These are phyloP conservation scores for Candida vartiovaarae DNA, from an alignment of 805 yeast species.

Conservation along the genomic window DNA sequence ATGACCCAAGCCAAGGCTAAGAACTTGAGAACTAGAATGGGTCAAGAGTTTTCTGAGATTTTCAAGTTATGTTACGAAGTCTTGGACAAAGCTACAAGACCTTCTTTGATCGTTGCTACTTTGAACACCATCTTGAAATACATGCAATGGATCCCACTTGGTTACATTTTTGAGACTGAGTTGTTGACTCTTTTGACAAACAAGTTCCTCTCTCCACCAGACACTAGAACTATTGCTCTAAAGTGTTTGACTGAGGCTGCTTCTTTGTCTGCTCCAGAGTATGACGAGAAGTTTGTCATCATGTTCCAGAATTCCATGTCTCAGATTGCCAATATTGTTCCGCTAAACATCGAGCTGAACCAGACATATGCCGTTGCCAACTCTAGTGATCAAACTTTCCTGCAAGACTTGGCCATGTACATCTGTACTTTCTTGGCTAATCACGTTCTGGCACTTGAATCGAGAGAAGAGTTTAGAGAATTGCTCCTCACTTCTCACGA, in stretches of 20 bases:
- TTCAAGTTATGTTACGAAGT: slow-evolving; percentile 92
- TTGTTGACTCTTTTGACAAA: slow-evolving; percentile 63
- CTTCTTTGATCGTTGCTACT: slow-evolving; percentile 79
- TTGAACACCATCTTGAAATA: slow-evolving; percentile 76
- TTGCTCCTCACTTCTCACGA: slow-evolving; percentile 66
- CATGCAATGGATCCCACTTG: slow-evolving; percentile 90
- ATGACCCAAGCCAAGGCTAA: slow-evolving; percentile 94
- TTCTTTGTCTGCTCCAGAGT: slow-evolving; percentile 49
- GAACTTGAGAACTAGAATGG: slow-evolving; percentile 73
- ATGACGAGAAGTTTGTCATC: slow-evolving; percentile 50
- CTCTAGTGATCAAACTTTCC: slow-evolving; percentile 83
- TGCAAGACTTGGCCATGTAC: slow-evolving; percentile 93
- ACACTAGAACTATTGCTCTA: slow-evolving; percentile 76
- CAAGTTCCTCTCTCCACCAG: slow-evolving; percentile 70
- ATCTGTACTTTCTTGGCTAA: slow-evolving; percentile 75
- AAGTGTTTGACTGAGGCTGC: slow-evolving; percentile 93
- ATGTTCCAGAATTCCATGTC: slow-evolving; percentile 73
- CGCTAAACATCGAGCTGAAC: slow-evolving; percentile 64
- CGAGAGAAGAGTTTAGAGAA: slow-evolving; percentile 44
- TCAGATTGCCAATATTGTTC: slow-evolving; percentile 60
- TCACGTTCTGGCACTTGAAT: slow-evolving; percentile 62
- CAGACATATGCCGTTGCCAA: slow-evolving; percentile 67
- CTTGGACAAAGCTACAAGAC: slow-evolving; percentile 79
- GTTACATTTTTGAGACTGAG: slow-evolving; percentile 84
- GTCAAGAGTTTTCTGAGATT: slow-evolving; percentile 86